Percentiles rank a stretch among this genome's conserved stretches.
phyloP scores from a whole-genome alignment of 805 yeast genomes.

The Torulaspora maleeae region DNA sequence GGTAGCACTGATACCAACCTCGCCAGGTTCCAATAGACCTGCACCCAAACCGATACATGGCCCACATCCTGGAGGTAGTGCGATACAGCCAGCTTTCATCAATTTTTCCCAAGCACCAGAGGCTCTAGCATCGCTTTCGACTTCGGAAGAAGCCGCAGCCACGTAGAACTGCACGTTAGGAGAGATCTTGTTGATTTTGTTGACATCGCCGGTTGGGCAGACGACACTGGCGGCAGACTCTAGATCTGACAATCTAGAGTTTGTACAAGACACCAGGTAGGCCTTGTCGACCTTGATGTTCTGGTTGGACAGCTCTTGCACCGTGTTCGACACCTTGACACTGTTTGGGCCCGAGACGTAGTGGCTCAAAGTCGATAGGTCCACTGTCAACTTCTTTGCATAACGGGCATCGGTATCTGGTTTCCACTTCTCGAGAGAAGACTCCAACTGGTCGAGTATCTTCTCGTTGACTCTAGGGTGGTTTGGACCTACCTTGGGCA shows the following conservation, averaged over 20 bases:
- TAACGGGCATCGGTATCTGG: slow-evolving; percentile 79
- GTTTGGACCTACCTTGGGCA: slow-evolving; percentile 47
- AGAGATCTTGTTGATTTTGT: slow-evolving; percentile 60
- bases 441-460: slow-evolving; percentile 44
- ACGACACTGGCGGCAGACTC: slow-evolving; percentile 91
- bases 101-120: slow-evolving; percentile 89
- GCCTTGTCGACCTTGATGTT: slow-evolving; percentile 86
- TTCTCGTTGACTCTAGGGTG: slow-evolving; percentile 78
- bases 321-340: slow-evolving; percentile 81
- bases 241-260: slow-evolving; percentile 87
- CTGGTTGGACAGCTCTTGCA: slow-evolving; percentile 66
- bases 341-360: slow-evolving; percentile 96
- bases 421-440: slow-evolving; percentile 15
- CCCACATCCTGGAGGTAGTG: slow-evolving; percentile 98
- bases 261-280: slow-evolving; percentile 95
- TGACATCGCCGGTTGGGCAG: slow-evolving; percentile 35
- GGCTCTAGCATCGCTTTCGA: slow-evolving; percentile 87
- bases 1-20: slow-evolving; percentile 97
- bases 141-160: slow-evolving; percentile 94
- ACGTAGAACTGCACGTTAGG: slow-evolving; percentile 91
- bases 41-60: slow-evolving; percentile 98
- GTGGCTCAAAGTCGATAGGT: slow-evolving; percentile 76
- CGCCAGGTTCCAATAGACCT: slow-evolving; percentile 90
- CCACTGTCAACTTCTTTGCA: slow-evolving; percentile 82
- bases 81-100: slow-evolving; percentile 87